phyloP scores from a whole-genome alignment of 495 filamentous ascomycete species.

The Baudoinia panamericana region DNA sequence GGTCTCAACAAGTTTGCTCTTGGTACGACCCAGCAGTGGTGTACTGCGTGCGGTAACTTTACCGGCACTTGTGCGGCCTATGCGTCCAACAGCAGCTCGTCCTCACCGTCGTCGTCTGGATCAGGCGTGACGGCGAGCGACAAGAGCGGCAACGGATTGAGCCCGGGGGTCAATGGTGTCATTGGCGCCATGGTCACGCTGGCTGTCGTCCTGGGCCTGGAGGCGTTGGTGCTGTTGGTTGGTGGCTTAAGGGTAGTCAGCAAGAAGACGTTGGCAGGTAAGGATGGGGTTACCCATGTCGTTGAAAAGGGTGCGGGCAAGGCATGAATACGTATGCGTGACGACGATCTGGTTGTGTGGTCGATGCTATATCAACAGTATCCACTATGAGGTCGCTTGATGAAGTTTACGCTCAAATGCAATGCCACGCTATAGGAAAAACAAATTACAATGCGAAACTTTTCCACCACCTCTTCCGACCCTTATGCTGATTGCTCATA shows the following conservation, averaged over 20 bases:
- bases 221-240: conserved; percentile 36
- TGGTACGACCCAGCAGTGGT: conserved; percentile 51
- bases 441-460: background rate
- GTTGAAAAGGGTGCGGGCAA: background rate
- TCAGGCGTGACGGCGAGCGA: no score
- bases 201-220: conserved; percentile 38
- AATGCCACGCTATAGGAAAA: no score
- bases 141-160: conserved; percentile 27
- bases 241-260: conserved; percentile 30
- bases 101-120: background rate
- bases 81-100: background rate
- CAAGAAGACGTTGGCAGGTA: conserved; percentile 27
- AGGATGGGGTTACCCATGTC: background rate
- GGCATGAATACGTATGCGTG: no score
- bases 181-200: conserved; percentile 53
- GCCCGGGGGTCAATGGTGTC: conserved; percentile 36
- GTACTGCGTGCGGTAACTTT: conserved; percentile 48
- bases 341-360: no score
- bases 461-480: background rate
- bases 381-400: no score
- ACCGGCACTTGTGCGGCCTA: conserved; percentile 45
- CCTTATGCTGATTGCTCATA: conserved; percentile 24
- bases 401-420: no score
- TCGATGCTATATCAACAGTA: no score
- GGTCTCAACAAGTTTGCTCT: conserved; percentile 51